These are phyloP conservation scores for Lipomyces starkeyi DNA, from an alignment of 805 yeast genomes.

Conservation along the genomic window DNA sequence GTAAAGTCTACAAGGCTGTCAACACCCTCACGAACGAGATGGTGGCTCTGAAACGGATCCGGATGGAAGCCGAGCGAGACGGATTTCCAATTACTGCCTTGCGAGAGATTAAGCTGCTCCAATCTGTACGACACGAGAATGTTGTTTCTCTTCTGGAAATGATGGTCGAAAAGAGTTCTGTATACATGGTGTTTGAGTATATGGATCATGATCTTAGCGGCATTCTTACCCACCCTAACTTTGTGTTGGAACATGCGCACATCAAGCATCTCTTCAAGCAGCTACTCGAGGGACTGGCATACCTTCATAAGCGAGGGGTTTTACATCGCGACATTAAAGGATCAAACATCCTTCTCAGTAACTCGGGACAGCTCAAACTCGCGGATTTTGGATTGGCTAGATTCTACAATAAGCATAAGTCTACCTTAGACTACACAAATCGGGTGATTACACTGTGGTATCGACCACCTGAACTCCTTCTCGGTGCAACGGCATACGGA, in stretches of 20 bases:
- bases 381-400: constrained; percentile 97
- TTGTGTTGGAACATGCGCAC: constrained; percentile 66
- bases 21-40: constrained; percentile 68
- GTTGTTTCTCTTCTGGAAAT: constrained; percentile 84
- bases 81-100: constrained; percentile 97
- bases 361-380: constrained; percentile 76
- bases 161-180: constrained; percentile 76
- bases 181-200: constrained; percentile 91
- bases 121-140: constrained; percentile 79
- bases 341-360: constrained; percentile 87
- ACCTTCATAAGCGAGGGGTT: constrained; percentile 66
- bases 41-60: constrained; percentile 85
- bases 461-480: constrained; percentile 89
- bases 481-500: constrained; percentile 91
- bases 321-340: constrained; percentile 94
- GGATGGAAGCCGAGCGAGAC: constrained; percentile 87
- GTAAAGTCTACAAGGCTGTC: constrained; percentile 88
- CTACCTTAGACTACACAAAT: constrained; percentile 83
- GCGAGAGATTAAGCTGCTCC: constrained; percentile 85
- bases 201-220: constrained; percentile 95
- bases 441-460: constrained; percentile 97
- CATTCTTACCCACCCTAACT: constrained; percentile 73
- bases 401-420: constrained; percentile 42
- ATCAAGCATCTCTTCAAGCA: constrained; percentile 85
- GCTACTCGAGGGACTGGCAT: constrained; percentile 77